Evolutionary conservation across 495 filamentous ascomycete genomes (phyloP).

Genomic region (Apodospora peruviana): DNA sequence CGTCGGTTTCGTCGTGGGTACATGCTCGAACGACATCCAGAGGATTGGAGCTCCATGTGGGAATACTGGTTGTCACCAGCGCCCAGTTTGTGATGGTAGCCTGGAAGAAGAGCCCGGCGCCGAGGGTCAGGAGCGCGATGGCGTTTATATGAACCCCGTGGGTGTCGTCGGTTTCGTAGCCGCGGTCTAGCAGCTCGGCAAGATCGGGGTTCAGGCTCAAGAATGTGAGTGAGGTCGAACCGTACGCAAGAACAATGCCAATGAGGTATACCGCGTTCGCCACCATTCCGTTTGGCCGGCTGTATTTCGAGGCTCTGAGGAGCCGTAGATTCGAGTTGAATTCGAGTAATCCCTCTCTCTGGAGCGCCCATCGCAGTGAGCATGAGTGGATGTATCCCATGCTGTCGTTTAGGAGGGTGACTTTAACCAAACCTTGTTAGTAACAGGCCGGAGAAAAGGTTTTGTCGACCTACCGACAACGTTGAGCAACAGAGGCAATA

Average conservation of each 20-base stretch:
- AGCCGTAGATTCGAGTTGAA: constrained; percentile 42
- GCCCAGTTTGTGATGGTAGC: constrained; percentile 32
- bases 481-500: constrained; percentile 22
- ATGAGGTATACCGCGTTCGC: constrained; percentile 25
- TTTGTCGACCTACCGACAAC: constrained; percentile 14
- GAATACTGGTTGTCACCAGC: constrained; percentile 19
- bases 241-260: constrained; percentile 29
- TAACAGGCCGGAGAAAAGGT: background rate
- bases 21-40: constrained; percentile 24
- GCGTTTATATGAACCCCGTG: constrained; percentile 23
- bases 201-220: constrained; percentile 25
- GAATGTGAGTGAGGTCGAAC: constrained; percentile 33
- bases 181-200: constrained; percentile 11
- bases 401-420: constrained; percentile 32
- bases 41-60: constrained; percentile 34
- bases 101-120: constrained; percentile 27
- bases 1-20: constrained; percentile 11
- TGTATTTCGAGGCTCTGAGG: constrained; percentile 21
- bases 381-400: constrained; percentile 36
- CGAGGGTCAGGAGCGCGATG: constrained; percentile 30
- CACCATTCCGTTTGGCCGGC: constrained; percentile 20
- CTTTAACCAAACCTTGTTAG: background rate
- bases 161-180: constrained; percentile 6
- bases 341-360: constrained; percentile 32
- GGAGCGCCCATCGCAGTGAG: constrained; percentile 38